Evolutionary conservation across 2,329 filamentous ascomycete genomes (phyloP).

Genomic region (Monilinia polystroma): DNA sequence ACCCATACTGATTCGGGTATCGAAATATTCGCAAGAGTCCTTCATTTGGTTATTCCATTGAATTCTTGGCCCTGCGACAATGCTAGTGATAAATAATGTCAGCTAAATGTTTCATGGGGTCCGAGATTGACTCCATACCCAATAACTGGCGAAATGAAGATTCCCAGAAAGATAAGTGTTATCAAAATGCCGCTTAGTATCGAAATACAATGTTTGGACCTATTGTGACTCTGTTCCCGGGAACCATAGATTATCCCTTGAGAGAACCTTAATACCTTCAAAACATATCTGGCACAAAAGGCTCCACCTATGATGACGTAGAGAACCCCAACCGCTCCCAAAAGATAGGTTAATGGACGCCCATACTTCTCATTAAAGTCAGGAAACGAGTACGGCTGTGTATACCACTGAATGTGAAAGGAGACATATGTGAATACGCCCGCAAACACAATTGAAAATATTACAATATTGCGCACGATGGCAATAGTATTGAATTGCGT

Average conservation of each 20-base stretch:
- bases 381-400: conserved; percentile 25
- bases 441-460: background rate
- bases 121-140: conserved; percentile 20
- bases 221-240: background rate
- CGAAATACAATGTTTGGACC: too few species aligned
- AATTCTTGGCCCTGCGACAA: conserved; percentile 17
- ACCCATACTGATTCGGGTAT: conserved; percentile 29
- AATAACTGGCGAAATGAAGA: conserved; percentile 11
- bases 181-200: background rate
- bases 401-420: conserved; percentile 21
- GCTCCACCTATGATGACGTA: background rate
- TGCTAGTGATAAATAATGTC: conserved; percentile 2
- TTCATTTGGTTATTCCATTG: conserved; percentile 30
- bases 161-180: background rate
- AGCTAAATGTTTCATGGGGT: background rate
- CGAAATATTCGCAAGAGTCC: conserved; percentile 29
- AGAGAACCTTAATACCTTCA: background rate
- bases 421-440: background rate
- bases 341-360: background rate
- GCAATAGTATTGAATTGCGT: background rate
- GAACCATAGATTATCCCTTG: background rate
- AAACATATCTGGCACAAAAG: background rate
- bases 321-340: background rate
- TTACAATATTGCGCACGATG: background rate
- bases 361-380: background rate